A percentile compares a stretch with the other conserved stretches of the same genome.
These are phyloP conservation scores for Fraxinus albicans DNA, from an alignment of 305 asterid species.

Conservation along the genomic window DNA sequence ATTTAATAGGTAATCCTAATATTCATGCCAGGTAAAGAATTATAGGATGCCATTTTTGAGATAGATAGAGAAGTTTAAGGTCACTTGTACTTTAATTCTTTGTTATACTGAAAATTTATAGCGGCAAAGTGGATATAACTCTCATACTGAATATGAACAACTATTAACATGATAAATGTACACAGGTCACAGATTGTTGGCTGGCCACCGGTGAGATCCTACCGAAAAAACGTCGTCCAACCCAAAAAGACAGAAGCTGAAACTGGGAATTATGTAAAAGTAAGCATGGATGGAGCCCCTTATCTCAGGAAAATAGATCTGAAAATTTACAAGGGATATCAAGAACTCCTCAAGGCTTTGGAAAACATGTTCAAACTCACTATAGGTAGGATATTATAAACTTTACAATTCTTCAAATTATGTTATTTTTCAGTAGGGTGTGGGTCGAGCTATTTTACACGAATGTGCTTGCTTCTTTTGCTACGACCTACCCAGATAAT, in stretches of 20 bases:
- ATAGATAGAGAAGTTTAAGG: neutral
- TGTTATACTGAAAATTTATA: neutral
- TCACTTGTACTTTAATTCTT: neutral
- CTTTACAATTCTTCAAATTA: neutral
- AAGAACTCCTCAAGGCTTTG: conserved; percentile 63
- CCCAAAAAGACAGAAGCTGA: conserved; percentile 51
- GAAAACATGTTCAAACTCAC: conserved; percentile 73
- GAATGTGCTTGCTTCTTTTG: neutral
- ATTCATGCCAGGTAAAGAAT: neutral
- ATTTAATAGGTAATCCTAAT: neutral
- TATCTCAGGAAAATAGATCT: conserved; percentile 82
- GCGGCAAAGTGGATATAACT: neutral
- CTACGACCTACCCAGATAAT: neutral
- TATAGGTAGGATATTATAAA: conserved; percentile 42
- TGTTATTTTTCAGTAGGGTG: neutral
- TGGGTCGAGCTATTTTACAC: neutral
- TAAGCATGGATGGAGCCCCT: conserved; percentile 93
- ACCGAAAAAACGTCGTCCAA: conserved; percentile 55
- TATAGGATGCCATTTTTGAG: neutral
- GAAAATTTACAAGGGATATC: conserved; percentile 52
- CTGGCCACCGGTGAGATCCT: conserved; percentile 87
- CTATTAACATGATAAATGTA: conserved; percentile 1
- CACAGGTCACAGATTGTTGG: conserved; percentile 77
- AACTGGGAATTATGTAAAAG: conserved; percentile 63
- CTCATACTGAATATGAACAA: neutral